Base-by-base conservation (phyloP, 768 basidiomycete species). In the Rhodotorula sphaerocarpa region DNA sequence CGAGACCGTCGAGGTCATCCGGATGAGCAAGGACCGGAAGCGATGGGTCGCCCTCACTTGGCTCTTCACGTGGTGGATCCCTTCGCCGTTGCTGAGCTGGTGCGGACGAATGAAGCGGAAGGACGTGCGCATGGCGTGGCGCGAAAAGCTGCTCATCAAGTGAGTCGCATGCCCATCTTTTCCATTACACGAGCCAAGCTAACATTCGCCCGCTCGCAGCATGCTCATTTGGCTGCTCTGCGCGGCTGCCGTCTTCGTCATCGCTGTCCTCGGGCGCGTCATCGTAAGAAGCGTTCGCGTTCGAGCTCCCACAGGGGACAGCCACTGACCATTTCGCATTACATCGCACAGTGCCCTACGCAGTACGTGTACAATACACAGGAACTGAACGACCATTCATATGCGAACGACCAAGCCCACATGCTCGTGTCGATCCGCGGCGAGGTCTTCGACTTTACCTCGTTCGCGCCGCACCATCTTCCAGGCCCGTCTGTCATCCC, bases 151-250 rank as follows among this genome's bases (percentile, higher is more conserved):
- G 2, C 88, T 90, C 5, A 82, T 96, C 72, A 96, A 97, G 71
- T 68, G 21, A 27, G 67, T 56, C 33, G 16, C 12, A 1, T 7
- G 21, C 25, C 10, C 41, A 2, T 41, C 39, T n/a, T n/a, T 20
- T 21, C 28, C 28, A 9, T 5, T 11, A 6, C 15, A 14, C 12
- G 10, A 25, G 4, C 45, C 23, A 36, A 5, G 20, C 46, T 52
- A 14, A 52, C 50, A 3, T 4, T 7, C 18, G 21, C 15, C n/a
- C n/a, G 7, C 0, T 30, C 11, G 0, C 48, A 70, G 67, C 75
- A 76, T 99, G 61, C 79, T 99, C 76, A 97, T 99, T 70, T 96
- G 92, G 93, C 83, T 95, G 72, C 79, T 88, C 34, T 96, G 91
- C 66, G 86, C 75, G n/a, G 83, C 83, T 70, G 85, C 90, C 1